Evolutionary conservation across 345 rosid genomes (phyloP), one percentile per base, ranked within the genome.

Genomic region (Ceriops tagal): DNA sequence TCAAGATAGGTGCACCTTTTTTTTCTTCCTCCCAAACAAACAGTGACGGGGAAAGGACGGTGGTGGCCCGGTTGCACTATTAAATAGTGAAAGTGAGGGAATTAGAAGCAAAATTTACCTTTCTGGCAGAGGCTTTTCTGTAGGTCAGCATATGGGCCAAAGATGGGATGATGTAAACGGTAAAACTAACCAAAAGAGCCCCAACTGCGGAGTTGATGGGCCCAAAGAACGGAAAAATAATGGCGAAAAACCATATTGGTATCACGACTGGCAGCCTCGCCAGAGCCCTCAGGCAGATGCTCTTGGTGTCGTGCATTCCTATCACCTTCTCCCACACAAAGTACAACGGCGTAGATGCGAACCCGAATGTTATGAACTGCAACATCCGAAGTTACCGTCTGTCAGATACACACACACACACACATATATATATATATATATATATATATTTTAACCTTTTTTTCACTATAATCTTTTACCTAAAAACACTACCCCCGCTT

Each of bases 201-300:
- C 99, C 99, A 16, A 96, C 99, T 0, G 99, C 98, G 0, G 99
- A 96, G 76, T 96, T 96, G 31, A 96, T 96, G 0, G 99, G 99
- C 5, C 99, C 99, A 27, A 96, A 96, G 64, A 96, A 95, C 0
- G 99, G 99, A 89, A 96, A 96, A 60, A 96, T 92, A 10, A 96
- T 96, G 27, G 99, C 99, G 60, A 96, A 78, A 73, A 96, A 96
- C 99, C 99, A 96, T 31, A 96, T 96, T 0, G 99, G 99, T 15
- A 96, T 85, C 60, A 96, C 99, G 56, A 96, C 98, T 1, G 99
- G 99, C 27, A 96, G 82, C 64, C 99, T 71, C 1, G 97, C 97
- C 1, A 96, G 80, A 15, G 65, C 51, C 15, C 65, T 35, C 15
- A 35, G 28, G 65, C 19, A 62, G 35, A 62, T 35, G 51, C 51